Evolutionary conservation across 306 rosid species (phyloP).

Genomic region (Macrotyloma uniflorum): DNA sequence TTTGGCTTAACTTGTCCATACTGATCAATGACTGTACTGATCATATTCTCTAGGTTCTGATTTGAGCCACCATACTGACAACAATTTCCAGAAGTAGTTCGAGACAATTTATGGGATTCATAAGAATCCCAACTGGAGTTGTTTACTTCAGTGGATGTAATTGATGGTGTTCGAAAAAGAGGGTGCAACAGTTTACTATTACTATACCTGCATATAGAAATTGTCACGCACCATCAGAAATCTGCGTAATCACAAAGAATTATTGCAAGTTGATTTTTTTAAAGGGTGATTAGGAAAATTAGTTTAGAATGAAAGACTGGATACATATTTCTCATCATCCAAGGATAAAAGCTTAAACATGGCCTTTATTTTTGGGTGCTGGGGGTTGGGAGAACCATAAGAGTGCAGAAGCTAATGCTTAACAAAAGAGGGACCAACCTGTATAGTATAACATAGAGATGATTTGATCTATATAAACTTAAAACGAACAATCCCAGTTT

Average conservation of each 20-base stretch:
- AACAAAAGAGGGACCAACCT: background rate
- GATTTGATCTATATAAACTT: background rate
- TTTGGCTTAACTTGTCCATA: slow-evolving; percentile 41
- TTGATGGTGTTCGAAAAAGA: slow-evolving; percentile 34
- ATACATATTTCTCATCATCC: background rate
- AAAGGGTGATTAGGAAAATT: background rate
- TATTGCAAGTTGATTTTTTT: background rate
- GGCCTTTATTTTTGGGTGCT: background rate
- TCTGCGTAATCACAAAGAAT: background rate
- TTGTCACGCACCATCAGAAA: slow-evolving; percentile 20
- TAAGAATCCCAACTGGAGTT: slow-evolving; percentile 41
- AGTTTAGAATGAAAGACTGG: background rate
- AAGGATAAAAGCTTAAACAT: background rate
- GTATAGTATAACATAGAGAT: background rate
- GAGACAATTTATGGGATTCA: slow-evolving; percentile 36
- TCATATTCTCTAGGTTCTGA: slow-evolving; percentile 35
- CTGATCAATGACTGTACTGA: slow-evolving; percentile 18
- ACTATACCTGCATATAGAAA: slow-evolving; percentile 60
- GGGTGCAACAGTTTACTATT: slow-evolving; percentile 47
- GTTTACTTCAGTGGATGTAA: slow-evolving; percentile 29
- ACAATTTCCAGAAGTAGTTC: slow-evolving; percentile 31
- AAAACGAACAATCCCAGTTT: background rate
- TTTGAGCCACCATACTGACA: slow-evolving; percentile 36
- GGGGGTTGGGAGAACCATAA: background rate
- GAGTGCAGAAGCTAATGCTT: background rate